These are phyloP conservation scores for Salpingoeca rosetta DNA, from an alignment of 78 protist species.

Conservation along the genomic window DNA sequence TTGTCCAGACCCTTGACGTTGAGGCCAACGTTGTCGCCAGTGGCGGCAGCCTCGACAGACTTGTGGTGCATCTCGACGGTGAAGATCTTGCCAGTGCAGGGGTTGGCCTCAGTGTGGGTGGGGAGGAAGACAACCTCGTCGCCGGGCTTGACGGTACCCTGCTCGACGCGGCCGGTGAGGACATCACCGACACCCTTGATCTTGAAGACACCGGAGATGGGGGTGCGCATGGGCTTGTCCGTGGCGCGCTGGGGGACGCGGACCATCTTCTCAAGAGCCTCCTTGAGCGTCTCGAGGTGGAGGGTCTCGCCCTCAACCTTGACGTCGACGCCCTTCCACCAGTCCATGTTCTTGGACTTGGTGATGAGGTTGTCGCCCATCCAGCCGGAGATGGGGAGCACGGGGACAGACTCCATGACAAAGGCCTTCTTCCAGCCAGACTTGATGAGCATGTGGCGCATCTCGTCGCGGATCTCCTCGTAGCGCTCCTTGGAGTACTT, in stretches of 20 bases:
- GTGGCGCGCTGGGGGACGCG: slow-evolving; percentile 84
- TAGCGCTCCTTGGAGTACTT: slow-evolving; percentile 71
- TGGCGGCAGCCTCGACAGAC: slow-evolving; percentile 65
- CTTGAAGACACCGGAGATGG: slow-evolving; percentile 95
- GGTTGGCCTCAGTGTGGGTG: slow-evolving; percentile 14
- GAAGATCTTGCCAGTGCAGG: slow-evolving; percentile 77
- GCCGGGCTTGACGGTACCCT: slow-evolving; percentile 88
- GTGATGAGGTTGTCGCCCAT: slow-evolving; percentile 94
- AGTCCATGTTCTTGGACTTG: slow-evolving; percentile 68
- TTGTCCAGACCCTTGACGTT: slow-evolving; percentile 88
- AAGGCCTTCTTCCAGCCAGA: slow-evolving; percentile 67
- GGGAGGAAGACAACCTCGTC: slow-evolving; percentile 87
- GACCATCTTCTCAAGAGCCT: slow-evolving; percentile 76
- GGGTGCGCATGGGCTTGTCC: slow-evolving; percentile 95
- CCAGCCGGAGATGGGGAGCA: slow-evolving; percentile 94
- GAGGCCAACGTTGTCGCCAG: slow-evolving; percentile 97
- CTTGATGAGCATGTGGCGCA: slow-evolving; percentile 65
- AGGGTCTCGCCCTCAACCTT: not conserved
- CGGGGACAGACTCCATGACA: slow-evolving; percentile 66
- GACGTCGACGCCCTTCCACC: slow-evolving; percentile 72
- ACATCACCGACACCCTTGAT: slow-evolving; percentile 95
- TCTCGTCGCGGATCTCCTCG: slow-evolving; percentile 78
- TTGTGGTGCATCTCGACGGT: slow-evolving; percentile 98
- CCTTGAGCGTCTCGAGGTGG: slow-evolving; percentile 49
- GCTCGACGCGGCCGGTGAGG: slow-evolving; percentile 96